These are phyloP conservation scores for Taxillus chinensis DNA, from an alignment of 164 flowering plant genomes.

Conservation along the genomic window DNA sequence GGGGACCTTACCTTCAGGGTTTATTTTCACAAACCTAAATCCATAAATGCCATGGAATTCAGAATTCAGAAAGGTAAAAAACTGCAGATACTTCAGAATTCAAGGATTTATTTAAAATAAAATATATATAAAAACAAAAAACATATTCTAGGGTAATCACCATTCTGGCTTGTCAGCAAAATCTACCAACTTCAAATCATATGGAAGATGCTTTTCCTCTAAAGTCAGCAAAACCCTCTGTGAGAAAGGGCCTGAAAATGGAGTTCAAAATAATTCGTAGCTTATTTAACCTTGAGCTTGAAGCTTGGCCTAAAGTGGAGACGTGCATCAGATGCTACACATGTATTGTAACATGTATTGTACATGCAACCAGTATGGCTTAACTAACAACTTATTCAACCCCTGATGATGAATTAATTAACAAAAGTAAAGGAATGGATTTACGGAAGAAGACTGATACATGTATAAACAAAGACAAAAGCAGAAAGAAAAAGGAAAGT, in stretches of 20 bases:
- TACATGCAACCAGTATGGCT: too few relatives aligned
- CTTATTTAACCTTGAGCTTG: neutral
- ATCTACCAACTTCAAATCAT: conserved; percentile 77
- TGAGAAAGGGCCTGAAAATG: conserved; percentile 69
- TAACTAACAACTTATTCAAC: neutral
- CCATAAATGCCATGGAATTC: neutral
- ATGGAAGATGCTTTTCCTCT: conserved; percentile 88
- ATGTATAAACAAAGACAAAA: neutral
- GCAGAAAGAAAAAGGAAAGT: neutral
- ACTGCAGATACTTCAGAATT: neutral
- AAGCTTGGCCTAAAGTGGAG: neutral
- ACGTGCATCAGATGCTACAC: neutral
- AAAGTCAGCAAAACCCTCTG: conserved; percentile 85
- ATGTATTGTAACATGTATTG: neutral
- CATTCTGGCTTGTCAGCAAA: conserved; percentile 86
- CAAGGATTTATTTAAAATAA: neutral
- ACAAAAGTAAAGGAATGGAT: too few relatives aligned
- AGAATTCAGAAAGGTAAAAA: neutral
- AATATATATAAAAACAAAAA: neutral
- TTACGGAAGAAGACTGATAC: neutral
- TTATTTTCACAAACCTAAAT: conserved; percentile 65
- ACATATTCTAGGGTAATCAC: conserved; percentile 22
- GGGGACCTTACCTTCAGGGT: conserved; percentile 90
- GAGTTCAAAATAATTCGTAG: neutral
- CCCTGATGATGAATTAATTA: neutral